phyloP scores from a whole-genome alignment of 1,139 yeast species.

The Zygosaccharomyces pseudobailii region DNA sequence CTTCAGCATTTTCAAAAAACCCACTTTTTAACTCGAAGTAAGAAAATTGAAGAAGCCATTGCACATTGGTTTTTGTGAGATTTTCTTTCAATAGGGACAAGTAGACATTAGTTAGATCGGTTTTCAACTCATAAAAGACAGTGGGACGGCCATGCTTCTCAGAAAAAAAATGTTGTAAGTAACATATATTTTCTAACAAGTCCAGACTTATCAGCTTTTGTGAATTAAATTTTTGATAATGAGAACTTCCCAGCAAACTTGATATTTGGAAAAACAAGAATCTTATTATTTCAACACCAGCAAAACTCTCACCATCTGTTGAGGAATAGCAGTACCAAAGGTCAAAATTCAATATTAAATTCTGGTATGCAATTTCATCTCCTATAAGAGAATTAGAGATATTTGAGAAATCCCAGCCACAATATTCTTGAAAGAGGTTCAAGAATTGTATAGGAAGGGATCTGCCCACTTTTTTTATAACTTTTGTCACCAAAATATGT shows the following conservation, averaged over 20 bases:
- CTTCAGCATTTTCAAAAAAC: slow-evolving; percentile 17
- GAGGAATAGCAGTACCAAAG: slow-evolving; percentile 40
- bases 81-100: slow-evolving; percentile 37
- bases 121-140: slow-evolving; percentile 36
- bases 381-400: slow-evolving; percentile 43
- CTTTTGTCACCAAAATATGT: slow-evolving; percentile 27
- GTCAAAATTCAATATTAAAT: slow-evolving; percentile 45
- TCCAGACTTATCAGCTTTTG: slow-evolving; percentile 50
- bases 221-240: slow-evolving; percentile 45
- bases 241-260: slow-evolving; percentile 49
- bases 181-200: slow-evolving; percentile 48
- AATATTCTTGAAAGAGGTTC: slow-evolving; percentile 39
- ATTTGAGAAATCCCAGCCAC: slow-evolving; percentile 42
- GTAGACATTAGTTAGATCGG: slow-evolving; percentile 38
- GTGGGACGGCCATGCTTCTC: slow-evolving; percentile 36
- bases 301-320: slow-evolving; percentile 9
- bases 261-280: slow-evolving; percentile 53
- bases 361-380: slow-evolving; percentile 44
- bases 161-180: slow-evolving; percentile 34
- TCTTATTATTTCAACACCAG: slow-evolving; percentile 43
- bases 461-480: slow-evolving; percentile 17
- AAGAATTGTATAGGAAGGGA: slow-evolving; percentile 35
- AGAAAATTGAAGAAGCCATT: slow-evolving; percentile 40
- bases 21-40: slow-evolving; percentile 37
- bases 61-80: slow-evolving; percentile 39